Conservation (phyloP, 2,329 filamentous ascomycete species). For the Rutstroemia sp. region DNA sequence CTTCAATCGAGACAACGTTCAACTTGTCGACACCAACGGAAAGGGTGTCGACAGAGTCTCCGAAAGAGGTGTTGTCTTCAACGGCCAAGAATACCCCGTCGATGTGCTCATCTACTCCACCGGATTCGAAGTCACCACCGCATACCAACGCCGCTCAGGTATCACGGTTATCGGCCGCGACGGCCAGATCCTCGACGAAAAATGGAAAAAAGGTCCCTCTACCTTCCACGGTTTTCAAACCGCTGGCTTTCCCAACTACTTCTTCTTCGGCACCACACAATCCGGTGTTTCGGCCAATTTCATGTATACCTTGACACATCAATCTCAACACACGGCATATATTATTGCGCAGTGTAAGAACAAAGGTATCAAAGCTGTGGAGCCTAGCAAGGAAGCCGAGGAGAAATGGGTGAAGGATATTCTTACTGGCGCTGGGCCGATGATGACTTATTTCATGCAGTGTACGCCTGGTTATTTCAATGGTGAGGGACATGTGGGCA, state of each 20-base stretch:
- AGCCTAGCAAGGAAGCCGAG: background rate
- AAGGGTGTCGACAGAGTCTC: slow-evolving; percentile 33
- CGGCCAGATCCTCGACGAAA: slow-evolving; percentile 1
- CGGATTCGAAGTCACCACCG: slow-evolving; percentile 44
- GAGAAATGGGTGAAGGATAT: slow-evolving; percentile 1
- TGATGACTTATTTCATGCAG: background rate
- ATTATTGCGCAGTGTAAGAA: slow-evolving; percentile 1
- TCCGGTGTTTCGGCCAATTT: slow-evolving; percentile 6
- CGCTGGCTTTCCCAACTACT: slow-evolving; percentile 3
- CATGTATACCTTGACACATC: slow-evolving; percentile 1
- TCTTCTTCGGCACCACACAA: slow-evolving; percentile 6
- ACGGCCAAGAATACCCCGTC: slow-evolving; percentile 37
- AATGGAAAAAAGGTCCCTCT: background rate
- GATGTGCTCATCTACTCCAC: slow-evolving; percentile 52
- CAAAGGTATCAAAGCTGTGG: background rate
- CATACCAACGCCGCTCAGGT: slow-evolving; percentile 3
- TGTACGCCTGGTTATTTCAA: slow-evolving; percentile 8
- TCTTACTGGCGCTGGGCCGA: background rate
- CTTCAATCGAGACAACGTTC: slow-evolving; percentile 39
- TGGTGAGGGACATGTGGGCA: background rate
- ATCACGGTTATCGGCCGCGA: background rate
- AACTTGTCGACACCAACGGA: slow-evolving; percentile 44
- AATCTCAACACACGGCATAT: background rate
- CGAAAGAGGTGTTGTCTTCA: slow-evolving; percentile 38
- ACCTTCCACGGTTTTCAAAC: slow-evolving; percentile 7